Evolutionary conservation across 225 moss, liverwort and hornwort species (phyloP).

Genomic region (Anthoceros angustus): DNA sequence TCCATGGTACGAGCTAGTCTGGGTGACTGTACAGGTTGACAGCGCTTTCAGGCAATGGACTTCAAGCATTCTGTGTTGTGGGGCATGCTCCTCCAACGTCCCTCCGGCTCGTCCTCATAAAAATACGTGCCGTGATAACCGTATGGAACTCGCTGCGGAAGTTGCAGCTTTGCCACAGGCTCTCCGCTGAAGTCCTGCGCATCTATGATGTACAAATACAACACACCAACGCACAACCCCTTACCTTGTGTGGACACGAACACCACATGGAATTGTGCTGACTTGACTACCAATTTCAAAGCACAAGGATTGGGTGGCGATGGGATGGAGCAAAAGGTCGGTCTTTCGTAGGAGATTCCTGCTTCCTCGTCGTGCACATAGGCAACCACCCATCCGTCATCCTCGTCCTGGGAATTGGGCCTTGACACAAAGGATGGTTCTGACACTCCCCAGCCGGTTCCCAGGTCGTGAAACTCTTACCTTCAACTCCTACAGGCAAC

Average conservation of each 20-base stretch:
- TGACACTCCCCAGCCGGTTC: background rate
- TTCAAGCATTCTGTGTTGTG: background rate
- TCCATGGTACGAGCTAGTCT: background rate
- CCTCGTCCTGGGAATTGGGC: conserved; percentile 11
- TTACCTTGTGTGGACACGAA: too few species aligned
- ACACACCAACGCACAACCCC: too few species aligned
- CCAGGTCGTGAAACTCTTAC: conserved; percentile 1
- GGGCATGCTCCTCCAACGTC: background rate
- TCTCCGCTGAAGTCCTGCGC: too few species aligned
- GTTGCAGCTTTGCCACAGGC: too few species aligned
- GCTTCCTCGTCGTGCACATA: conserved; percentile 8
- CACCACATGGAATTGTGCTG: too few species aligned
- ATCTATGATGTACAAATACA: too few species aligned
- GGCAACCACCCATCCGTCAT: conserved; percentile 13
- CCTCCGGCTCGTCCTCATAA: too few species aligned
- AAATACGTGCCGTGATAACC: too few species aligned
- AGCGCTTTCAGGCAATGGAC: background rate
- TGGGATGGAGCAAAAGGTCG: background rate
- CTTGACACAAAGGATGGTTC: conserved; percentile 13
- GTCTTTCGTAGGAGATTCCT: conserved; percentile 7
- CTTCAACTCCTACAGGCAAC: background rate
- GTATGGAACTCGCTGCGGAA: too few species aligned
- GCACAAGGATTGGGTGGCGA: too few species aligned
- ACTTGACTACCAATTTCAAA: background rate
- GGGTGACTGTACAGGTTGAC: background rate